Percentiles rank a stretch among this genome's conserved stretches.
Evolutionary conservation across 192 early-diverging fungal species (phyloP).

Genomic region (Backusella westeae): DNA sequence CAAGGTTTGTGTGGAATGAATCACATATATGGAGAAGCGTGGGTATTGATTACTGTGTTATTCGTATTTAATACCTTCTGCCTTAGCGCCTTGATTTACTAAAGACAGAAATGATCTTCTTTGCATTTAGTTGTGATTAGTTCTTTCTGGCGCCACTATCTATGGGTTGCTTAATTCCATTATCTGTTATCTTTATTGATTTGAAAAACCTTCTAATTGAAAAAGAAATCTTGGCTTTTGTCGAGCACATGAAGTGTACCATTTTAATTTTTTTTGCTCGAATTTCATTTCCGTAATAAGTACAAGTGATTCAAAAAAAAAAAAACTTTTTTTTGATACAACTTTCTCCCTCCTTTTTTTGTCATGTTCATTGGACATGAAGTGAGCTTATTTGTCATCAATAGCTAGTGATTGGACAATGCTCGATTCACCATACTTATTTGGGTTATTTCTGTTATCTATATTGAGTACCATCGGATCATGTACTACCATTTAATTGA

Average conservation of each 20-base stretch:
- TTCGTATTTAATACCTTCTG: conserved; percentile 51
- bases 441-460: background rate
- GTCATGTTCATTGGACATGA: background rate
- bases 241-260: background rate
- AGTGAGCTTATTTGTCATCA: background rate
- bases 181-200: background rate
- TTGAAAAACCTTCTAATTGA: no score
- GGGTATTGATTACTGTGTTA: conserved; percentile 51
- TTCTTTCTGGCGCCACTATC: background rate
- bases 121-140: background rate
- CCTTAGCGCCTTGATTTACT: conserved; percentile 34
- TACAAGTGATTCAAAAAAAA: background rate
- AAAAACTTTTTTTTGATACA: background rate
- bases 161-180: background rate
- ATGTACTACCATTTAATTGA: background rate
- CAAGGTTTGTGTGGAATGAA: conserved; percentile 45
- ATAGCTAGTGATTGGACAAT: background rate
- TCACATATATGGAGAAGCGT: conserved; percentile 57
- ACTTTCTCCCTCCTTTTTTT: background rate
- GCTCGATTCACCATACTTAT: background rate
- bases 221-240: background rate
- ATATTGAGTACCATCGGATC: background rate
- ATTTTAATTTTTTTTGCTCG: background rate
- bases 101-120: conserved; percentile 15
- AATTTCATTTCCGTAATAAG: background rate